phyloP scores from a whole-genome alignment of 805 yeast species.

The Spathaspora passalidarum region DNA sequence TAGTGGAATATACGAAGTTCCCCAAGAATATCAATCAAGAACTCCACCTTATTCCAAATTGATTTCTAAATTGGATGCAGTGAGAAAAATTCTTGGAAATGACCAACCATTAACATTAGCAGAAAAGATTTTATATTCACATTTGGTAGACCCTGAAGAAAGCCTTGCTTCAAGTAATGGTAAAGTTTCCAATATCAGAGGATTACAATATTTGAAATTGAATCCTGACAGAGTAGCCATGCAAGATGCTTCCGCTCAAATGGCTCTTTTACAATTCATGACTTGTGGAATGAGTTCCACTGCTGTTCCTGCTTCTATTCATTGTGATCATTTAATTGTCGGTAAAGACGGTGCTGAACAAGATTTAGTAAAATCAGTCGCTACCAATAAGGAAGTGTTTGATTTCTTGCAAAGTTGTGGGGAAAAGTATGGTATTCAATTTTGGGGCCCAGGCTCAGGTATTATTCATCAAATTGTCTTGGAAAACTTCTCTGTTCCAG shows the following conservation, averaged over 20 bases:
- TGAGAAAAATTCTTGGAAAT: slow-evolving; percentile 56
- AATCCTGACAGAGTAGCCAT: slow-evolving; percentile 98
- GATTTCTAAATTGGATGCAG: slow-evolving; percentile 57
- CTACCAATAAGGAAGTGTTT: slow-evolving; percentile 90
- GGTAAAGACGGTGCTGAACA: slow-evolving; percentile 89
- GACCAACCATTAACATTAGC: slow-evolving; percentile 84
- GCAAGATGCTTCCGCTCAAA: slow-evolving; percentile 99
- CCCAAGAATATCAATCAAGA: slow-evolving; percentile 61
- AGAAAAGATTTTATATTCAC: slow-evolving; percentile 92
- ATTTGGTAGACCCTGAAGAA: slow-evolving; percentile 84
- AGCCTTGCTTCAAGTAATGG: slow-evolving; percentile 53
- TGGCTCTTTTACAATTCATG: slow-evolving; percentile 98
- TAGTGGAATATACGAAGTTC: slow-evolving; percentile 35
- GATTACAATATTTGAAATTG: slow-evolving; percentile 84
- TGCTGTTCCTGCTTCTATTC: slow-evolving; percentile 92
- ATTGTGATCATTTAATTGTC: slow-evolving; percentile 97
- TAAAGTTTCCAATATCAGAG: slow-evolving; percentile 61
- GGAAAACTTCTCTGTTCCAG: slow-evolving; percentile 96
- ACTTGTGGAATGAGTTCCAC: slow-evolving; percentile 88
- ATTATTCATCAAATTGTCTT: slow-evolving; percentile 96
- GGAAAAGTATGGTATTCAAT: slow-evolving; percentile 92
- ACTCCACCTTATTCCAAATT: slow-evolving; percentile 88
- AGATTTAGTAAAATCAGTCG: slow-evolving; percentile 78
- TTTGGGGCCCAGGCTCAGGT: slow-evolving; percentile 99
- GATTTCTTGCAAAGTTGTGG: slow-evolving; percentile 92